Percentiles rank a stretch among this genome's conserved stretches.
Conservation (phyloP, 306 rosid species). For the Casuarina glauca region DNA sequence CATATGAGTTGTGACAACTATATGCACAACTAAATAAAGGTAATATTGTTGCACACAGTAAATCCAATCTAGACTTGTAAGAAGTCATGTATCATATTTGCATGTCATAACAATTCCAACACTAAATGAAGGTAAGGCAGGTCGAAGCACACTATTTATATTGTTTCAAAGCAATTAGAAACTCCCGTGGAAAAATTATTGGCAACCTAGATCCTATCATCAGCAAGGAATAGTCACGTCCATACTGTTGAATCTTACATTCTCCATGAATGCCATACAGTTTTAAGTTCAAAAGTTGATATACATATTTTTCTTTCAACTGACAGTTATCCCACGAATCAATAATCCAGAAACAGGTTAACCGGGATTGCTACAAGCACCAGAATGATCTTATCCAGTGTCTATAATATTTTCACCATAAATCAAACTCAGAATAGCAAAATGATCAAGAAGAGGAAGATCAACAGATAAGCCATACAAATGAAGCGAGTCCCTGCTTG, state of each 20-base stretch:
- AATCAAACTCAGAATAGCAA: slow-evolving; percentile 2
- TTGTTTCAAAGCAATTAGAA: neutral
- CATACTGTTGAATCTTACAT: neutral
- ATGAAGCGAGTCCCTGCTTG: slow-evolving; percentile 85
- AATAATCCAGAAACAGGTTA: neutral
- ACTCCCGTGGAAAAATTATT: neutral
- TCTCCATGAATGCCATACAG: neutral
- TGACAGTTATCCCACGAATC: neutral
- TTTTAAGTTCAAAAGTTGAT: neutral
- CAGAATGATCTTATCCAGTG: slow-evolving; percentile 10
- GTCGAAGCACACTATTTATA: neutral
- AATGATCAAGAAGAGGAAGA: slow-evolving; percentile 18
- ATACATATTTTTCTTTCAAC: neutral
- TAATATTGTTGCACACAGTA: neutral
- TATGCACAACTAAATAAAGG: too few species aligned
- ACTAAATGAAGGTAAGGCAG: neutral
- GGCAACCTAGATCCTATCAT: neutral
- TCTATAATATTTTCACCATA: neutral
- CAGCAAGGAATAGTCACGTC: neutral
- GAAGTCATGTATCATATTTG: neutral
- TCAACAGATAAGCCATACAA: slow-evolving; percentile 58
- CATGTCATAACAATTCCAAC: neutral
- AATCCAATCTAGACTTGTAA: neutral
- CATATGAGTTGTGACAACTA: too few species aligned
- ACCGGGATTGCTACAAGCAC: slow-evolving; percentile 1